Evolutionary conservation across 1,139 yeast genomes (phyloP), one percentile per base, ranked within the genome.

Genomic region (Yamadazyma epiphylla): DNA sequence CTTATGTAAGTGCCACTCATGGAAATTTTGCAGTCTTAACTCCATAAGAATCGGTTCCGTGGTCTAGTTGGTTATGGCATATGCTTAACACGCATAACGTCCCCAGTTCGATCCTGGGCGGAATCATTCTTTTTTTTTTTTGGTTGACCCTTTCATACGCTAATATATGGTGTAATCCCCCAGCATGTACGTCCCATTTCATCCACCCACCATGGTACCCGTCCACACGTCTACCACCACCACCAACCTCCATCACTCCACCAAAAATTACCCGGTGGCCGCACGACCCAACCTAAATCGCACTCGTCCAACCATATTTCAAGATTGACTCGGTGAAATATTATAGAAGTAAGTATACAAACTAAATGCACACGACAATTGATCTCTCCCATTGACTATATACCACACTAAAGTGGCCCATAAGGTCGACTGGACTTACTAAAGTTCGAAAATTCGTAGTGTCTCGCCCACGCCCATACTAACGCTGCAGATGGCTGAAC

Each of bases 41-140:
- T n/a, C n/a, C n/a, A 17, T 10, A 17, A 17, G 20, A 31, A 30
- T 19, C 17, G 41, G 41, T 35, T 25, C 17, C 32, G 33, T 37
- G 41, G 41, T 37, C 30, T 37, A 37, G 41, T 32, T 12, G 41
- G 40, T 37, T 25, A 37, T 37, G 30, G 30, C 40, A 27, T 29
- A 10, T 32, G 40, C 40, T 29, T 86, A 85, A 86, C 95, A 86
- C 95, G 95, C 95, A 83, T 89, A 84, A 85, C 89, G 95, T 87
- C 95, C 95, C 95, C 96, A 85, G 96, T 87, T 87, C 96, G 95
- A 87, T 83, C 95, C 96, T 86, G 96, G 95, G 95, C 88, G 82
- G 77, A 85, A 83, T 84, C 95, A 87, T 51, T 53, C 42, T 40
- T 52, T 54, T 43, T 36, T 39, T 23, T 14, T n/a, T n/a, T n/a